Evolutionary conservation across 2,329 filamentous ascomycete genomes (phyloP).

Genomic region (Aspergillus persii): DNA sequence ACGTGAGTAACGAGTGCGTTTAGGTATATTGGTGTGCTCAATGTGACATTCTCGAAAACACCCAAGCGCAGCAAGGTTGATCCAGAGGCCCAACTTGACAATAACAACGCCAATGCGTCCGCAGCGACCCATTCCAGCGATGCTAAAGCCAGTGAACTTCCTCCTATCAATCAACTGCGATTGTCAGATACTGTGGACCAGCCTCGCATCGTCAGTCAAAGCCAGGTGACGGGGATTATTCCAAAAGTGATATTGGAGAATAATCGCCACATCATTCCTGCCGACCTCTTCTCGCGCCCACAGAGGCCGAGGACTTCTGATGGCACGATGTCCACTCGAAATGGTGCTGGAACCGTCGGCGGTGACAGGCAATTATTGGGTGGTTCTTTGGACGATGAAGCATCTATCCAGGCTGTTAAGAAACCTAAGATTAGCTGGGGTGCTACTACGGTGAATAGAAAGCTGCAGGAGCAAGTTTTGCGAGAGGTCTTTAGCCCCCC

Average conservation of each 20-base stretch:
- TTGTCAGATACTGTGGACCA: conserved; percentile 28
- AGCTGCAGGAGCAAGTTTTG: conserved; percentile 84
- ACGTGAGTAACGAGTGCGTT: conserved; percentile 7
- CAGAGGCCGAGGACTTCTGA: conserved; percentile 40
- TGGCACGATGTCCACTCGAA: conserved; percentile 20
- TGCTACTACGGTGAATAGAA: conserved; percentile 85
- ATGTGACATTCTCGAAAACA: conserved; percentile 89
- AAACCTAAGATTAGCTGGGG: conserved; percentile 68
- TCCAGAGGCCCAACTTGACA: conserved; percentile 29
- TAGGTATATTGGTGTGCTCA: conserved; percentile 95
- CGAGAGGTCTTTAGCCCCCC: conserved; percentile 87
- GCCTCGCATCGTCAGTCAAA: conserved; percentile 67
- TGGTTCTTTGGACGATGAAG: conserved; percentile 12
- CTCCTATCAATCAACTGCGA: conserved; percentile 12
- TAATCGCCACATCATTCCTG: conserved; percentile 88
- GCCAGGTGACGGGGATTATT: conserved; percentile 69
- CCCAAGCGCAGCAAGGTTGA: conserved; percentile 58
- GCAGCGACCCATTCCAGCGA: conserved; percentile 7
- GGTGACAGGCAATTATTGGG: conserved; percentile 8
- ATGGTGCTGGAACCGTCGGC: conserved; percentile 17
- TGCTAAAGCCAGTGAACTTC: conserved; percentile 12
- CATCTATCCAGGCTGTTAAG: conserved; percentile 34
- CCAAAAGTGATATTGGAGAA: conserved; percentile 93
- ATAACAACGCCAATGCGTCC: conserved; percentile 13
- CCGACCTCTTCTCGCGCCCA: conserved; percentile 71